Evolutionary conservation across 305 asterid genomes (phyloP), one percentile per base, ranked within the genome.

Genomic region (Fraxinus albicans): DNA sequence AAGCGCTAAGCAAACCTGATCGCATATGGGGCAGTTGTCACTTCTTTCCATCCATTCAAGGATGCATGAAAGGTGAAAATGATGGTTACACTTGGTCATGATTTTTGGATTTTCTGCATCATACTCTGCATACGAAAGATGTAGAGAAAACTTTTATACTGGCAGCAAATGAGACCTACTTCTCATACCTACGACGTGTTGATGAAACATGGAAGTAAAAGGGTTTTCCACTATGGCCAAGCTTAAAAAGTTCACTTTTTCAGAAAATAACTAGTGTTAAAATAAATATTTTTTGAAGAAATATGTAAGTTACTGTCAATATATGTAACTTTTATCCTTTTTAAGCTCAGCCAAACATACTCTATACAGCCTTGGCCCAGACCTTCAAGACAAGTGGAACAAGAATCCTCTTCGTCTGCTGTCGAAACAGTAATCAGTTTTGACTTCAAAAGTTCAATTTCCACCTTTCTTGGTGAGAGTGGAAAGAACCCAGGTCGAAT

Each of bases 41-140:
- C 97, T 94, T 89, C 97, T 90, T 88, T 95, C 98, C 98, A 89
- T 89, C 99, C 98, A 95, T 82, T 95, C 98, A 65, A 95, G 98
- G 38, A 94, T 92, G 89, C 98, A 95, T 9, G 98, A 91, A 75
- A 95, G 96, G 86, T 95, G 98, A 89, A 95, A 95, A 86, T 92
- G 94, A 88, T 95, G 99, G 79, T 87, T 89, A 83, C 97, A 95
- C 86, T 92, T 91, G 3, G 99, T 82, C 77, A 76, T 80, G 53
- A 94, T 95, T 85, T 90, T 92, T 44, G 99, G 97, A 86, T 95
- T 92, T 74, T 91, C 95, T 0, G 67, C 85, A 82, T 89, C 93
- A 84, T 94, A 95, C 63, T 92, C 99, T 95, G 95, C 82, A 80
- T 72, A 13, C n/a, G 53, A 77, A 44, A 83, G 38, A 17, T 13